Conservation (phyloP, 352 stramenopile genomes). For the Pythium grandisporangium region DNA sequence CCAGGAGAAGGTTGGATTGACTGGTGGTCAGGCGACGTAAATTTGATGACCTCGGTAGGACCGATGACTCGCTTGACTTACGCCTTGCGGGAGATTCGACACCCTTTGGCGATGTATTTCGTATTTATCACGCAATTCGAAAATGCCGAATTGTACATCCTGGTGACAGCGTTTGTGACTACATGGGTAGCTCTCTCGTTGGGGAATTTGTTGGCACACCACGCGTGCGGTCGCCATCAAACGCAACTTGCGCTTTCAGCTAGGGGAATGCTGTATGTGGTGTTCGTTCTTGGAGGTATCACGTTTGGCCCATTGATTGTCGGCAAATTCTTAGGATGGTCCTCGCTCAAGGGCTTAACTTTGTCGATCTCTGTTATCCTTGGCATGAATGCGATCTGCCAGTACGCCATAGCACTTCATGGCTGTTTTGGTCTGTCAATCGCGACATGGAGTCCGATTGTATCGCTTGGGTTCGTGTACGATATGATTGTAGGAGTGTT, state of each 20-base stretch:
- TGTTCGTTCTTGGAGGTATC: slow-evolving; percentile 50
- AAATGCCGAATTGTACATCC: slow-evolving; percentile 34
- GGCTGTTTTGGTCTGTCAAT: slow-evolving; percentile 50
- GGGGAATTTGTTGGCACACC: slow-evolving; percentile 32
- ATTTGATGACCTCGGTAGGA: slow-evolving; percentile 60
- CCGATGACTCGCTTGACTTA: slow-evolving; percentile 70
- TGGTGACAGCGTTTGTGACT: slow-evolving; percentile 16
- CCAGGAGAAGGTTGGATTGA: slow-evolving; percentile 68
- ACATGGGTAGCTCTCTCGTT: slow-evolving; percentile 20
- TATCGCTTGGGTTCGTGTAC: slow-evolving; percentile 76
- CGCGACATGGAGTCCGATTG: slow-evolving; percentile 56
- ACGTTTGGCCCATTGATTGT: slow-evolving; percentile 43
- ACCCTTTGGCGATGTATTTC: slow-evolving; percentile 76
- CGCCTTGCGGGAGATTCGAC: slow-evolving; percentile 64
- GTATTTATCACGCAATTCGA: slow-evolving; percentile 72
- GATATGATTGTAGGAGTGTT: slow-evolving; percentile 79
- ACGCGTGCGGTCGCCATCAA: slow-evolving; percentile 38
- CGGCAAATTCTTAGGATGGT: slow-evolving; percentile 46
- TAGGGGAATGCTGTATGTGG: slow-evolving; percentile 69
- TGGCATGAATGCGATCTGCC: slow-evolving; percentile 59
- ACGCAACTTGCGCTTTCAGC: slow-evolving; percentile 45
- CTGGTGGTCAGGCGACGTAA: slow-evolving; percentile 61
- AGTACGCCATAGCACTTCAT: slow-evolving; percentile 65
- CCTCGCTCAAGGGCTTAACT: slow-evolving; percentile 50
- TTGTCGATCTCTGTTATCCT: slow-evolving; percentile 60